Base-by-base conservation (phyloP, 2,329 filamentous ascomycete species). In the Alternaria gaisen region DNA sequence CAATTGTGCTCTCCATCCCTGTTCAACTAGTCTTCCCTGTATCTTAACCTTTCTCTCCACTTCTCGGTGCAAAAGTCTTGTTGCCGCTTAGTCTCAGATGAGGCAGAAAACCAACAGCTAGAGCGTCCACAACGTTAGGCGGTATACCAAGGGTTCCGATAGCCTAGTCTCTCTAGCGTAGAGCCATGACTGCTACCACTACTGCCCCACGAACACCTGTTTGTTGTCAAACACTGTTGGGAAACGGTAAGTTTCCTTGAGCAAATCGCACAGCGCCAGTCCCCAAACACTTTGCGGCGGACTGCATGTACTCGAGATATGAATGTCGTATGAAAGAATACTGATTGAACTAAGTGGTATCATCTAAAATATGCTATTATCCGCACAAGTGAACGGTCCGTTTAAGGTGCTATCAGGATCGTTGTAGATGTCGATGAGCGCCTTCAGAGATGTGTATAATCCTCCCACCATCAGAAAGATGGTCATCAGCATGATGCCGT, bases 401-500 rank as follows among this genome's bases (percentile, higher is more conserved):
- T 72, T 73, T 22, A 74, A 28, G 12, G 61, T 66, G 16, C 58
- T 66, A 7, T 73, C 34, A 2, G 69, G 69, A 52, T 73, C 69
- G 32, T 70, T 70, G 56, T 72, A 74, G 24, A 71, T 69, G 42
- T 74, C 72, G 43, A 73, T 65, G 2, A 74, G 61, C 14, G 72
- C 72, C 51, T 67, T 71, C n/a, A 74, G 41, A 22, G 64, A 68
- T 9, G 72, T 71, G 53, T 74, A 74, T 14, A 73, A 26, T 4
- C 72, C 72, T 32, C 71, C 71, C 9, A 66, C 63, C 43, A 70
- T 72, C 12, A 72, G 44, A n/a, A 72, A 72, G 10, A 74, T 18
- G 3, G 72, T 74, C 67, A 74, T 66, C 7, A 60, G 11, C 30
- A 85, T 75, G 40, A 83, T 80, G 2, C 77, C 38, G 0, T 77